Evolutionary conservation across 345 rosid species (phyloP).

Genomic region (Rhodomyrtus tomentosa): DNA sequence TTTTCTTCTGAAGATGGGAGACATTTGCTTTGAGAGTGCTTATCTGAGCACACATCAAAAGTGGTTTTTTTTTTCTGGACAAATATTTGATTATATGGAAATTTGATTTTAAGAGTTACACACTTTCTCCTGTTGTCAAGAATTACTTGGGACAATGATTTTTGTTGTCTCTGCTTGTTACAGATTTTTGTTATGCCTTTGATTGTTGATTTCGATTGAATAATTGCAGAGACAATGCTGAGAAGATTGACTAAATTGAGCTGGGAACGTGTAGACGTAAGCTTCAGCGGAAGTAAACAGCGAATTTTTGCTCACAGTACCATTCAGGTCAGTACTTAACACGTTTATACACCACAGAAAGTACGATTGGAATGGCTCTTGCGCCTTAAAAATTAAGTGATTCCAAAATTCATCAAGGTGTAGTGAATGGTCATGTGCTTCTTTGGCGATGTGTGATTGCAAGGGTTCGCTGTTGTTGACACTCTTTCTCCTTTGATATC

Average conservation of each 20-base stretch:
- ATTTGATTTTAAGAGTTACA: no score
- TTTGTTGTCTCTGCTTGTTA: neutral
- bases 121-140: neutral
- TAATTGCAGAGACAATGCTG: slow-evolving; percentile 64
- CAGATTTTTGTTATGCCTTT: neutral
- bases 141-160: neutral
- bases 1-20: neutral
- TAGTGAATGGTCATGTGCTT: neutral
- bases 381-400: neutral
- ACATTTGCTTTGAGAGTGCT: neutral
- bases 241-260: slow-evolving; percentile 43
- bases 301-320: slow-evolving; percentile 60
- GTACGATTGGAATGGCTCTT: neutral
- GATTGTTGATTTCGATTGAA: neutral
- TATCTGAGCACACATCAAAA: neutral
- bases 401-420: neutral
- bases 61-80: neutral
- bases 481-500: neutral
- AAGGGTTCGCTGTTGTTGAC: neutral
- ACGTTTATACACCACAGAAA: neutral
- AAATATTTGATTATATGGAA: neutral
- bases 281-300: slow-evolving; percentile 60
- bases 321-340: slow-evolving; percentile 54
- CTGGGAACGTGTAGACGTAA: slow-evolving; percentile 82
- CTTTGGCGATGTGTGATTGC: neutral